Percentiles rank a stretch among this genome's conserved stretches.
Evolutionary conservation across 108 stramenopile species (phyloP).

Genomic region (Conticribra guillardii): DNA sequence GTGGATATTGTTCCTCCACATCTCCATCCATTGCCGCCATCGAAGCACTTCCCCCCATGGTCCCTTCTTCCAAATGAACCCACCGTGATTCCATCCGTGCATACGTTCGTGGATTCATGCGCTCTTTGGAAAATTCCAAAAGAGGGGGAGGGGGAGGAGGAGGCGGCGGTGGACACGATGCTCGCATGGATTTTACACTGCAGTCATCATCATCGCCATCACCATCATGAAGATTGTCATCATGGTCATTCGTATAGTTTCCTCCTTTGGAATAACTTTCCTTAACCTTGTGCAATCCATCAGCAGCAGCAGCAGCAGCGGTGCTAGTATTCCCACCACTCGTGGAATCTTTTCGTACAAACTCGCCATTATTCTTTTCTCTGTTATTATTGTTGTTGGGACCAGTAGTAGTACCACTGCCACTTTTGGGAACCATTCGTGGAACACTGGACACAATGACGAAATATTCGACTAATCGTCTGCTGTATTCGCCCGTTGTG

Average conservation of each 20-base stretch:
- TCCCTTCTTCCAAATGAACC: slow-evolving; percentile 22
- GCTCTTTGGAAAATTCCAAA: slow-evolving; percentile 4
- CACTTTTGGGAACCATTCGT: not conserved
- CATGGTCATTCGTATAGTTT: too few relatives aligned
- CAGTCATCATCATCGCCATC: not conserved
- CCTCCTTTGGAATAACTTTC: not conserved
- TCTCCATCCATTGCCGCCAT: not conserved
- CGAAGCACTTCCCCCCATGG: slow-evolving; percentile 22
- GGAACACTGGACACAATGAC: slow-evolving; percentile 73
- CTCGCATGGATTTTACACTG: not conserved
- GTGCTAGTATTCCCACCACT: too few relatives aligned
- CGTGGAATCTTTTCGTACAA: not conserved
- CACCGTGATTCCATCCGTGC: slow-evolving; percentile 42
- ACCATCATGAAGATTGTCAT: not conserved
- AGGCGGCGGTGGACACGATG: not conserved
- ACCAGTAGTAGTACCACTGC: not conserved
- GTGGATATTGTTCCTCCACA: not conserved
- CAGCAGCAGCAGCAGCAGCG: too few relatives aligned
- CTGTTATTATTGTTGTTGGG: not conserved
- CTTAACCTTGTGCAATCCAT: not conserved
- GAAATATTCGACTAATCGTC: slow-evolving; percentile 88
- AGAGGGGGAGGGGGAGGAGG: slow-evolving; percentile 6
- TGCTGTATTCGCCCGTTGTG: slow-evolving; percentile 34
- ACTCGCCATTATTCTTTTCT: not conserved
- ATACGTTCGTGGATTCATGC: slow-evolving; percentile 21